phyloP scores from a whole-genome alignment of 768 basidiomycete genomes.

The Strobilomyces confusus region DNA sequence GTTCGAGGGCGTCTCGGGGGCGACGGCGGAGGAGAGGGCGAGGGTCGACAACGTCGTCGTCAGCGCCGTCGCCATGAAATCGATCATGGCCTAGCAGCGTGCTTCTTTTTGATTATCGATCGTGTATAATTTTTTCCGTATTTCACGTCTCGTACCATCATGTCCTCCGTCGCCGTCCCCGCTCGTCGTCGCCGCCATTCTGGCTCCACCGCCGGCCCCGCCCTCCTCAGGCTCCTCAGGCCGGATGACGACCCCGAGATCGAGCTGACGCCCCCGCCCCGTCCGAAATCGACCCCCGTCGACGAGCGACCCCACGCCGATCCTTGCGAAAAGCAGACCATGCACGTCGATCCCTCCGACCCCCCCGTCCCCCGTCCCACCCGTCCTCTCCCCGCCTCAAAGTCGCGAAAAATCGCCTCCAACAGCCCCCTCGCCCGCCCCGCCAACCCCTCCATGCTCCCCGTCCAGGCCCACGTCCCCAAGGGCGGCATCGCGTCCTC shows the following conservation, averaged over 20 bases:
- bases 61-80: constrained; percentile 82
- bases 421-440: constrained; percentile 45
- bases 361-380: constrained; percentile 49
- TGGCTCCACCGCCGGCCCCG: constrained; percentile 42
- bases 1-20: constrained; percentile 32
- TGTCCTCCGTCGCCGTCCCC: constrained; percentile 5
- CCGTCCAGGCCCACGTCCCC: constrained; percentile 75
- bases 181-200: constrained; percentile 62
- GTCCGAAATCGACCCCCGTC: constrained; percentile 71
- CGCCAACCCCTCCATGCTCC: constrained; percentile 77
- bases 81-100: constrained; percentile 37
- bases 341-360: constrained; percentile 24
- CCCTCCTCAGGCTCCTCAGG: constrained; percentile 17
- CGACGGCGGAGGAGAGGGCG: constrained; percentile 34
- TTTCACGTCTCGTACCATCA: constrained; percentile 2
- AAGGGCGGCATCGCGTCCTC: constrained; percentile 48
- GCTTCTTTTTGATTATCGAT: not conserved
- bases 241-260: constrained; percentile 19
- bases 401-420: constrained; percentile 50
- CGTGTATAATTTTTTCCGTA: not conserved
- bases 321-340: constrained; percentile 33
- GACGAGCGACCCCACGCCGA: constrained; percentile 57
- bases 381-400: constrained; percentile 55
- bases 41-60: constrained; percentile 63
- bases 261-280: constrained; percentile 49